These are phyloP conservation scores for Alternaria burnsii DNA, from an alignment of 2,329 filamentous ascomycete genomes.

Conservation along the genomic window DNA sequence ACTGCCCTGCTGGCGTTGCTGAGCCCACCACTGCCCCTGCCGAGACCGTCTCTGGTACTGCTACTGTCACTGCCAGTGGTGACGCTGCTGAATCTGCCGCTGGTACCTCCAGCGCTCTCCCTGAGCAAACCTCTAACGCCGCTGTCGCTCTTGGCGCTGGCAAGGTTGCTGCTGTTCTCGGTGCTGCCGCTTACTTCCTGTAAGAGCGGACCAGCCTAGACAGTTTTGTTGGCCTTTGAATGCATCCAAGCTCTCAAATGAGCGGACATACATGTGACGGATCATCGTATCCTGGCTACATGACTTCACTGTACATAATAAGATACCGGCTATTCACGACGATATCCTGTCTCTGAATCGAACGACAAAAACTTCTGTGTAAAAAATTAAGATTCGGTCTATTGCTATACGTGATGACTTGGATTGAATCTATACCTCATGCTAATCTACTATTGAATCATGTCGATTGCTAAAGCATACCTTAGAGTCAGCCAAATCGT, in stretches of 20 bases:
- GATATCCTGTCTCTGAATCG: neutral
- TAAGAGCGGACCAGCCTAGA: neutral
- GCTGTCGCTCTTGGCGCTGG: slow-evolving; percentile 6
- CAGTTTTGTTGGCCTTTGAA: neutral
- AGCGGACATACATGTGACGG: neutral
- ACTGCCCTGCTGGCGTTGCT: slow-evolving; percentile 38
- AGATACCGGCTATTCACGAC: neutral
- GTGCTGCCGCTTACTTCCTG: slow-evolving; percentile 15
- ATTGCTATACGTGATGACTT: no score
- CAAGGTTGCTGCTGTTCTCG: slow-evolving; percentile 6
- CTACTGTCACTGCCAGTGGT: slow-evolving; percentile 14
- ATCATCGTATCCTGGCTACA: neutral
- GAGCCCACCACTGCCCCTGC: slow-evolving; percentile 32
- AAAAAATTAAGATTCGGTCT: neutral
- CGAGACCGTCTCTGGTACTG: slow-evolving; percentile 5
- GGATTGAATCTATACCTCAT: neutral
- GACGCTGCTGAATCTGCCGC: slow-evolving; percentile 6
- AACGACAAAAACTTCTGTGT: neutral
- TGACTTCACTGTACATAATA: slow-evolving; percentile 4
- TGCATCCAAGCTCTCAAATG: neutral
- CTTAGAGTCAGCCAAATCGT: neutral
- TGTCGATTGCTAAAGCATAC: neutral
- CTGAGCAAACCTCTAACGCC: slow-evolving; percentile 14
- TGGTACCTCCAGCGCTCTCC: slow-evolving; percentile 12
- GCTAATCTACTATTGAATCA: neutral